Evolutionary conservation across 768 basidiomycete genomes (phyloP).

Genomic region (Hygrocybe coccinea): DNA sequence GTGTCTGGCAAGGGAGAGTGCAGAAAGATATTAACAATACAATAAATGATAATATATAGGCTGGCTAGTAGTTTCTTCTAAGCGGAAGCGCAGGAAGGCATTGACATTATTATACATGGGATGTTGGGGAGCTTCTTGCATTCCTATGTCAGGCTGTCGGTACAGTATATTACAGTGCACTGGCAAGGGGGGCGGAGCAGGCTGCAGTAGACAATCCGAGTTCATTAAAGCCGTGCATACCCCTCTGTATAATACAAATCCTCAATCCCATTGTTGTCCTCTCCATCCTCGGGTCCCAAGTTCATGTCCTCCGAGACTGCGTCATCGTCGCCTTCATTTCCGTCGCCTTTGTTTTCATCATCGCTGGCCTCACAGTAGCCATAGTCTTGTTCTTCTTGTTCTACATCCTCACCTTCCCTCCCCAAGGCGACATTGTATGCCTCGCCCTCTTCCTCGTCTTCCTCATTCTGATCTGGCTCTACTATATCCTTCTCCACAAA

Average conservation of each 20-base stretch:
- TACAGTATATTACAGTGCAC: not conserved
- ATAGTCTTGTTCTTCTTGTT: conserved; percentile 5
- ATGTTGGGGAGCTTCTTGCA: no score
- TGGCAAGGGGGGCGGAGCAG: not conserved
- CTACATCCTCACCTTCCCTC: not conserved
- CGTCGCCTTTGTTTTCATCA: not conserved
- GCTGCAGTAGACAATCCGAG: not conserved
- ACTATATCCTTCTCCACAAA: not conserved
- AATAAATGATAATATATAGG: no score
- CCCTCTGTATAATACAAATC: not conserved
- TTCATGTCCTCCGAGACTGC: not conserved
- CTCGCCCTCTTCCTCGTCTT: not conserved
- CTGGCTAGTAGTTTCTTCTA: no score
- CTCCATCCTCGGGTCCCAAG: conserved; percentile 3
- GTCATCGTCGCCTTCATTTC: not conserved
- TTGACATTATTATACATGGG: no score
- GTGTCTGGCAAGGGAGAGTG: no score
- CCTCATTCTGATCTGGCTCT: not conserved
- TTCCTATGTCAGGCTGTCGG: not conserved
- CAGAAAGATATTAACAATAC: no score
- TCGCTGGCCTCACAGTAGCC: not conserved
- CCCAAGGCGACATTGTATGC: not conserved
- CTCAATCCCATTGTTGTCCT: not conserved
- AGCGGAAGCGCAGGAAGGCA: no score
- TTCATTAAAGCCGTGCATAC: not conserved